phyloP scores from a whole-genome alignment of 768 basidiomycete species.

The Termitomyces titanicus region DNA sequence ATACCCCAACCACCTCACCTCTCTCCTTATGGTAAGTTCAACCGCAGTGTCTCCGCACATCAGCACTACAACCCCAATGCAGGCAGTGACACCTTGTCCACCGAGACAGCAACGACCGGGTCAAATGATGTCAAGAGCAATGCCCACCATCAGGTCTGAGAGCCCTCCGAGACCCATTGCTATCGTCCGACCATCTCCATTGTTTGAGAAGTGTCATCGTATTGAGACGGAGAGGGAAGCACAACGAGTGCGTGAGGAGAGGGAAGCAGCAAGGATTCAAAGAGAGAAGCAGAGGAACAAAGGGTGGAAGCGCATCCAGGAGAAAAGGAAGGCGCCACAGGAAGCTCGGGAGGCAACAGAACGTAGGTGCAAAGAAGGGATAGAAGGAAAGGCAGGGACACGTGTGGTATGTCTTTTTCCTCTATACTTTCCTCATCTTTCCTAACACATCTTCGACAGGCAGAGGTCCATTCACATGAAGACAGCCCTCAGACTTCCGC shows the following conservation, averaged over 20 bases:
- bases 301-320: background rate
- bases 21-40: background rate
- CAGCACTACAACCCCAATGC: background rate
- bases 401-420: background rate
- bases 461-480: too few relatives aligned
- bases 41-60: background rate
- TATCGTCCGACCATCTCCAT: background rate
- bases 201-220: background rate
- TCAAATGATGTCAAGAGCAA: background rate
- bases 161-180: background rate
- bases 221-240: background rate
- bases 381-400: background rate
- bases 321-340: background rate
- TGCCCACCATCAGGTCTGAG: background rate
- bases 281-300: background rate
- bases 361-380: background rate
- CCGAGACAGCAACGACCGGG: background rate
- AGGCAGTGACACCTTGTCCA: background rate
- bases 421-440: background rate
- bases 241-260: background rate
- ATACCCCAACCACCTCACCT: background rate
- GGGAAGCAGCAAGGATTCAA: background rate
- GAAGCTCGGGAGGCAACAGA: background rate
- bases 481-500: background rate
- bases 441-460: background rate